Percentiles rank a stretch among this genome's conserved stretches.
phyloP scores from a whole-genome alignment of 345 rosid genomes.

The Ricinus communis region DNA sequence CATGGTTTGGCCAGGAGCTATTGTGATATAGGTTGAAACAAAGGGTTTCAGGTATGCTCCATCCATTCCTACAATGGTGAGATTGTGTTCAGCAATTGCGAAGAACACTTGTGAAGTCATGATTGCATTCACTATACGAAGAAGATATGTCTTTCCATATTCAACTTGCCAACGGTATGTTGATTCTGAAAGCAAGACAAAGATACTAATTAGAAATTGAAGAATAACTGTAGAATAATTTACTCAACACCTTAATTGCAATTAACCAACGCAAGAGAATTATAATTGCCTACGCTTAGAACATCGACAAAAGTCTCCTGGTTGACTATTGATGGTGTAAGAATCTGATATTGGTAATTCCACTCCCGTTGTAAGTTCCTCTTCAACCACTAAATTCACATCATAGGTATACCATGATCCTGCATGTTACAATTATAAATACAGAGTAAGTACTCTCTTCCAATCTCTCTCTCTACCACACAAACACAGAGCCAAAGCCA shows the following conservation, averaged over 20 bases:
- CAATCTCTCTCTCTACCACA: too few relatives aligned
- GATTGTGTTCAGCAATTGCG: slow-evolving; percentile 35
- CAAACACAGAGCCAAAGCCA: too few relatives aligned
- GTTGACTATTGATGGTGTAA: too few relatives aligned
- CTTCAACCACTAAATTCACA: too few relatives aligned
- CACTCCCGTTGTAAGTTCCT: slow-evolving; percentile 30
- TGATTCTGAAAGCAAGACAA: slow-evolving; percentile 24
- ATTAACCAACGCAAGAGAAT: too few relatives aligned
- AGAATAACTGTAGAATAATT: too few relatives aligned
- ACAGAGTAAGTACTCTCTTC: too few relatives aligned
- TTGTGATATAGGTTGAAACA: slow-evolving; percentile 40
- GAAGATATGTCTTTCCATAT: too few relatives aligned
- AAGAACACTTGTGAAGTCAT: slow-evolving; percentile 29
- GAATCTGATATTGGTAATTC: slow-evolving; percentile 38
- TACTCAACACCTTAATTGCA: background rate
- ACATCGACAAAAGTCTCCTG: slow-evolving; percentile 37
- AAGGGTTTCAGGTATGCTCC: slow-evolving; percentile 32
- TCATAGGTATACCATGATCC: slow-evolving; percentile 40
- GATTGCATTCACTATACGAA: slow-evolving; percentile 30
- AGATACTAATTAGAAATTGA: too few relatives aligned
- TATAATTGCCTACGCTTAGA: too few relatives aligned
- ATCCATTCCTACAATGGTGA: too few relatives aligned
- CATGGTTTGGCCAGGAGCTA: slow-evolving; percentile 80
- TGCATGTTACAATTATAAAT: background rate
- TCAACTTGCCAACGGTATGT: slow-evolving; percentile 31